Evolutionary conservation across 2,329 filamentous ascomycete species (phyloP), one percentile per base, ranked within the genome.

Genomic region (Fusarium sp.): DNA sequence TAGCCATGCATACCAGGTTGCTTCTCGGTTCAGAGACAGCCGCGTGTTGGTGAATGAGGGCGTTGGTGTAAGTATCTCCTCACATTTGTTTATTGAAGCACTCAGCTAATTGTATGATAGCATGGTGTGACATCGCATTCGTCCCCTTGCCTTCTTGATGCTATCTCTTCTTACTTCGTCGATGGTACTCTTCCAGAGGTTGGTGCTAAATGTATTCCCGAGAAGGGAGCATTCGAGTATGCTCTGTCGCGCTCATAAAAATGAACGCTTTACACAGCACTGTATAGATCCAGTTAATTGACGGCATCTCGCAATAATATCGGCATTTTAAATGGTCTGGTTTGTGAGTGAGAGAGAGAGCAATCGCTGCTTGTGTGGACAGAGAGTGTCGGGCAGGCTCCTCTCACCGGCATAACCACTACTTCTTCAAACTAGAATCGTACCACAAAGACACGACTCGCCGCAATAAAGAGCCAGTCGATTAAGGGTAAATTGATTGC

Each of bases 21-120:
- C 72, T 23, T 53, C 68, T 13, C 37, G 65, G 2, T 73, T 74
- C 3, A 72, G 55, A 14, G 59, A 56, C 0, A 74, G 72, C 18
- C 42, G 72, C 2, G 34, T 74, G 4, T 27, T 74, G 56, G 51
- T 74, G 0, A 69, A 74, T 9, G 70, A 67, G n/a, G 72, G 72
- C 3, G 54, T 70, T 13, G 72, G 72, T 1, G 72, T 74, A 61
- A 68, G 72, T 64, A 6, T 48, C 9, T 11, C 3, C 3, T 3
- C 18, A 10, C 5, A 5, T 16, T 23, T 6, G 0, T 9, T 8
- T 14, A 5, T 10, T 4, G 3, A 12, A 3, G 1, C 7, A 7
- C 5, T 5, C 1, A 8, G 18, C 63, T 71, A 18, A 71, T 18
- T 3, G 0, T 7, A 9, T 13, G 0, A 21, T 18, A 71, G 68